These are phyloP conservation scores for Psophocarpus tetragonolobus DNA, from an alignment of 306 rosid species.

Conservation along the genomic window DNA sequence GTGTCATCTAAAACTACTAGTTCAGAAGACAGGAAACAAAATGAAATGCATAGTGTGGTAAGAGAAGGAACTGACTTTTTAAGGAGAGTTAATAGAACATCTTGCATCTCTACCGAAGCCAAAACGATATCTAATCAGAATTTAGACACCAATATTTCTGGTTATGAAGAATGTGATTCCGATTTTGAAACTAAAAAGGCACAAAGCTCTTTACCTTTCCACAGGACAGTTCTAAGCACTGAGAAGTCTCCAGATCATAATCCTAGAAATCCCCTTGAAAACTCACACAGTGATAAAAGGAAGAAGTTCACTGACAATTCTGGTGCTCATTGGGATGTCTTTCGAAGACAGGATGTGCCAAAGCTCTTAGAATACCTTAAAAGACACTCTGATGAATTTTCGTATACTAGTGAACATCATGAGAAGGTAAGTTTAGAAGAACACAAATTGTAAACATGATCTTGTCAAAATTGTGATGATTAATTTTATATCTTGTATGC, in stretches of 20 bases:
- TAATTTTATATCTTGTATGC: constrained; percentile 41
- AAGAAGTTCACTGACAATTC: constrained; percentile 33
- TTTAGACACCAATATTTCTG: constrained; percentile 38
- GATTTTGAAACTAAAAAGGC: constrained; percentile 41
- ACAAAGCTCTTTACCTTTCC: constrained; percentile 28
- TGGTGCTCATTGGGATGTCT: constrained; percentile 88
- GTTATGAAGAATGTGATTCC: constrained; percentile 47
- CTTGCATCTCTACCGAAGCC: constrained; percentile 51
- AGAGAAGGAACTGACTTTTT: constrained; percentile 59
- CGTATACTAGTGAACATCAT: constrained; percentile 41
- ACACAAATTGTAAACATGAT: constrained; percentile 24
- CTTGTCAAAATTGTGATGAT: constrained; percentile 16
- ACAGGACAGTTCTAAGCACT: constrained; percentile 28
- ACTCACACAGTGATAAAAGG: constrained; percentile 32
- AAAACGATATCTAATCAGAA: constrained; percentile 35
- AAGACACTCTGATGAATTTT: constrained; percentile 59
- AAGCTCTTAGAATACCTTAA: constrained; percentile 81
- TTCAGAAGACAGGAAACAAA: constrained; percentile 42
- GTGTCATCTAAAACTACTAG: constrained; percentile 45
- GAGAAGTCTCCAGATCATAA: constrained; percentile 38
- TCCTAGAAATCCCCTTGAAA: constrained; percentile 27
- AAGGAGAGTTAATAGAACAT: constrained; percentile 62
- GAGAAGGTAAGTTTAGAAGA: constrained; percentile 55
- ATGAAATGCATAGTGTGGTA: constrained; percentile 31
- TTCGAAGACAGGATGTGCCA: constrained; percentile 90